phyloP scores from a whole-genome alignment of 192 early-diverging fungal species.

The Coemansia sp. region DNA sequence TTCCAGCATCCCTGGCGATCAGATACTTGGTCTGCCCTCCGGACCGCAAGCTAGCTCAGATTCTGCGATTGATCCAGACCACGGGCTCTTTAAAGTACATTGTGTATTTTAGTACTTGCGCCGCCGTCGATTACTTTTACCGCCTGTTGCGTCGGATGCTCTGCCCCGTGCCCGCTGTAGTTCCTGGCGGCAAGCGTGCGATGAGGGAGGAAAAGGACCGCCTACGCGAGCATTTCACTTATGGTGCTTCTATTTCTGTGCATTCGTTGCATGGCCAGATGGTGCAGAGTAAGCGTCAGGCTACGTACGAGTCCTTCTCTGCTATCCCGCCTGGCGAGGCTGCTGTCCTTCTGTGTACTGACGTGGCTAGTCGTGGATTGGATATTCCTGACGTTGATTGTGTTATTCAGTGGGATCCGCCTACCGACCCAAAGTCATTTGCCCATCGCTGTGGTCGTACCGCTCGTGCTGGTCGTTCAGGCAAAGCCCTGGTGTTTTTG shows the following conservation, averaged over 20 bases:
- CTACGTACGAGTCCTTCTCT: conserved; percentile 77
- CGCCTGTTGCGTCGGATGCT: conserved; percentile 57
- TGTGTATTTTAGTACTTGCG: conserved; percentile 94
- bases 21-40: conserved; percentile 76
- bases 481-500: conserved; percentile 86
- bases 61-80: conserved; percentile 66
- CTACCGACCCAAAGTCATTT: conserved; percentile 95
- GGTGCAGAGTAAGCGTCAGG: conserved; percentile 83
- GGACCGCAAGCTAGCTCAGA: conserved; percentile 78
- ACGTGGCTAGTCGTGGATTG: conserved; percentile 93
- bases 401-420: conserved; percentile 94
- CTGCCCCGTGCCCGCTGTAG: conserved; percentile 16
- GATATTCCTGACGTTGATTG: conserved; percentile 96
- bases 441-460: conserved; percentile 95
- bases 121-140: conserved; percentile 94
- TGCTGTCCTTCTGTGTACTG: conserved; percentile 89
- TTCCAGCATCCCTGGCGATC: conserved; percentile 62
- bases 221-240: conserved; percentile 15
- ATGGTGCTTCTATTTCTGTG: conserved; percentile 28
- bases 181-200: conserved; percentile 44
- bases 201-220: conserved; percentile 29
- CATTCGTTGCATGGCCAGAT: conserved; percentile 90
- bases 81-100: conserved; percentile 78
- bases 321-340: conserved; percentile 63
- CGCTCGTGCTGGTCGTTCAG: conserved; percentile 81